These are phyloP conservation scores for Chenopodium suecicum DNA, from an alignment of 148 eudicot genomes.

Conservation along the genomic window DNA sequence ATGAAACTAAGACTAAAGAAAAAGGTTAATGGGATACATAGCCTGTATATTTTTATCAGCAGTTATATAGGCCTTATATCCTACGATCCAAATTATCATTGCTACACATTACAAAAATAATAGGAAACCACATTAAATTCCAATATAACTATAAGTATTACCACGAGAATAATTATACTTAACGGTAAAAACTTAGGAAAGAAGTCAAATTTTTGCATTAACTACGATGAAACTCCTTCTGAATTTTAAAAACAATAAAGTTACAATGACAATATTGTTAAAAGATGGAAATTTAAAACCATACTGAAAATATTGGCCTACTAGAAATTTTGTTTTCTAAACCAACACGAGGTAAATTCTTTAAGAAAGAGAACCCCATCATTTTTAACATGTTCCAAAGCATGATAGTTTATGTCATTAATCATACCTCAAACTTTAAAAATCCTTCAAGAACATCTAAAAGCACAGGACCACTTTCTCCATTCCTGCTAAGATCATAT, in stretches of 20 bases:
- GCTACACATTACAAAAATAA: not conserved
- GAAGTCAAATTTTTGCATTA: not conserved
- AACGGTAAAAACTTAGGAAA: not conserved
- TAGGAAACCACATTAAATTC: not conserved
- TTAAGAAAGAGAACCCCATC: not conserved
- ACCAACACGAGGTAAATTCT: not conserved
- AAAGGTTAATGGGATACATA: not conserved
- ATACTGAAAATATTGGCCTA: not conserved
- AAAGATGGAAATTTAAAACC: not conserved
- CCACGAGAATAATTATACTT: not conserved
- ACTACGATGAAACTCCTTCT: not conserved
- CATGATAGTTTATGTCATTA: not conserved
- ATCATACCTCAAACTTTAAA: conserved; percentile 79
- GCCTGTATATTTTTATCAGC: not conserved
- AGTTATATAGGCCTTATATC: not conserved
- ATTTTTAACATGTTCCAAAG: not conserved
- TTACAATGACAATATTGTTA: not conserved
- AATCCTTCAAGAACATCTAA: conserved; percentile 97
- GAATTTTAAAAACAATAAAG: not conserved
- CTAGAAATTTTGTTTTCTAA: not conserved
- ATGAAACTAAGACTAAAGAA: not conserved
- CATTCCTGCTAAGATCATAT: conserved; percentile 78
- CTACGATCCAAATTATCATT: not conserved
- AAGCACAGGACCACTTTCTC: conserved; percentile 88
- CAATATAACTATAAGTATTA: not conserved